Evolutionary conservation across 352 stramenopile species (phyloP).

Genomic region (Phytophthora agathidicida): DNA sequence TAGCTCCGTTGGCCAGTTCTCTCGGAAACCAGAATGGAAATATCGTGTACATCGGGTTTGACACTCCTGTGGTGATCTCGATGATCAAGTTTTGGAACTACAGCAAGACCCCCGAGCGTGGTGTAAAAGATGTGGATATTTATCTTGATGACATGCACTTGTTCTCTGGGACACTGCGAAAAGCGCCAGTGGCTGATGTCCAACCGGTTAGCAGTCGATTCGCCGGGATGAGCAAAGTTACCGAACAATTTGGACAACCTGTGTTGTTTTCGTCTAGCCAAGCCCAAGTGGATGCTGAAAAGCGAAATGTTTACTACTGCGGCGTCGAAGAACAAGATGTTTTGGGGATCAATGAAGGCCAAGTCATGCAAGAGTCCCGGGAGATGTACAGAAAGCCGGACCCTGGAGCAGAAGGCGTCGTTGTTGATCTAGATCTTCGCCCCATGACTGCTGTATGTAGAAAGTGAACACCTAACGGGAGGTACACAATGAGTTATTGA

Average conservation of each 20-base stretch:
- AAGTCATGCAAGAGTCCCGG: constrained; percentile 85
- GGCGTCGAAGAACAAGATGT: constrained; percentile 87
- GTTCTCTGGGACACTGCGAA: constrained; percentile 67
- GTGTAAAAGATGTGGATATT: constrained; percentile 84
- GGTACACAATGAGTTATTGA: not conserved
- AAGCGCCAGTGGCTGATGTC: constrained; percentile 38
- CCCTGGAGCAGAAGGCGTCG: constrained; percentile 72
- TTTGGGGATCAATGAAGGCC: constrained; percentile 89
- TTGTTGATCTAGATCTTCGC: constrained; percentile 69
- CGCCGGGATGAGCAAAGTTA: constrained; percentile 43
- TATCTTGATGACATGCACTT: constrained; percentile 88
- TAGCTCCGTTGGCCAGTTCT: constrained; percentile 76
- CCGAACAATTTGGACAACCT: constrained; percentile 81
- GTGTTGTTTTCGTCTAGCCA: constrained; percentile 81
- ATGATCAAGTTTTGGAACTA: constrained; percentile 93
- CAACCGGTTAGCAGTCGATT: constrained; percentile 34
- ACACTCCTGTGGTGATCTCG: constrained; percentile 71
- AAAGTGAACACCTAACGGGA: constrained; percentile 31
- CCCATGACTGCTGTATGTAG: constrained; percentile 72
- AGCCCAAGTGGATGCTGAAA: constrained; percentile 69
- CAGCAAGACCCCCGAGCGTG: constrained; percentile 82
- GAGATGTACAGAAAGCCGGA: constrained; percentile 83
- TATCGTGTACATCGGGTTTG: constrained; percentile 75
- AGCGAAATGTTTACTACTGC: constrained; percentile 72
- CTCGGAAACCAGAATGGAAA: constrained; percentile 63